Conservation (phyloP, 495 filamentous ascomycete species). For the Hyaloscypha variabilis region DNA sequence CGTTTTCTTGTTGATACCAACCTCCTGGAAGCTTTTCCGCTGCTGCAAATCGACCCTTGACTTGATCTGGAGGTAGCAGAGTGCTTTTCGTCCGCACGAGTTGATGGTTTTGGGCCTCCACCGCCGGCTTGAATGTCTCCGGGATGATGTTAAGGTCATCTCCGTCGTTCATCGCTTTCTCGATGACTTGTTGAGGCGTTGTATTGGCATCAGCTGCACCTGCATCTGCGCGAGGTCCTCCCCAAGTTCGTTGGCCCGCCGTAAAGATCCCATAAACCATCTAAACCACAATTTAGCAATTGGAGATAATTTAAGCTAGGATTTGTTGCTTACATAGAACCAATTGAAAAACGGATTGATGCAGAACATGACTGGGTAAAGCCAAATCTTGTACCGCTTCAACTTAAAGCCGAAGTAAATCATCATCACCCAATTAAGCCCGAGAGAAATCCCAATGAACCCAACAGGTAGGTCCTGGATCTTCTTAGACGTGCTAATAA, state of each 20-base stretch:
- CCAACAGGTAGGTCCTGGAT: constrained; percentile 82
- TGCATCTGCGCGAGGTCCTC: constrained; percentile 91
- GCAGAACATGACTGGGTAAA: constrained; percentile 95
- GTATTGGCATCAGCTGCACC: constrained; percentile 78
- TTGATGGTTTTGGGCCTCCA: constrained; percentile 50
- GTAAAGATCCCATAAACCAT: constrained; percentile 91
- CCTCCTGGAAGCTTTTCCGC: constrained; percentile 61
- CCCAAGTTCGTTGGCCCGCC: constrained; percentile 95
- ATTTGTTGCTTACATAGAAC: constrained; percentile 37
- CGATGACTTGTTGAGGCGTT: constrained; percentile 81
- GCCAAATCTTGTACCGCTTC: constrained; percentile 87
- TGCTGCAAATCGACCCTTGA: constrained; percentile 74
- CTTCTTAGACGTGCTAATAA: constrained; percentile 82
- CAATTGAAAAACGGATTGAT: constrained; percentile 98
- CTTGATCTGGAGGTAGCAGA: constrained; percentile 69
- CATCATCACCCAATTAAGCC: constrained; percentile 95
- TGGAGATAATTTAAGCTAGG: background rate
- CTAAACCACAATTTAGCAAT: constrained; percentile 60
- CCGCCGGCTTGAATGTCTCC: constrained; percentile 80
- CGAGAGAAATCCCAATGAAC: constrained; percentile 93
- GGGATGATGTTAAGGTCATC: constrained; percentile 93
- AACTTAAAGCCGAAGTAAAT: constrained; percentile 90
- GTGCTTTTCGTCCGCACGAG: constrained; percentile 31
- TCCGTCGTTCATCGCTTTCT: constrained; percentile 74
- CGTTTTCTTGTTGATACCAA: constrained; percentile 64